Conservation (phyloP, 2,329 filamentous ascomycete species). For the Phialophora expanda region DNA sequence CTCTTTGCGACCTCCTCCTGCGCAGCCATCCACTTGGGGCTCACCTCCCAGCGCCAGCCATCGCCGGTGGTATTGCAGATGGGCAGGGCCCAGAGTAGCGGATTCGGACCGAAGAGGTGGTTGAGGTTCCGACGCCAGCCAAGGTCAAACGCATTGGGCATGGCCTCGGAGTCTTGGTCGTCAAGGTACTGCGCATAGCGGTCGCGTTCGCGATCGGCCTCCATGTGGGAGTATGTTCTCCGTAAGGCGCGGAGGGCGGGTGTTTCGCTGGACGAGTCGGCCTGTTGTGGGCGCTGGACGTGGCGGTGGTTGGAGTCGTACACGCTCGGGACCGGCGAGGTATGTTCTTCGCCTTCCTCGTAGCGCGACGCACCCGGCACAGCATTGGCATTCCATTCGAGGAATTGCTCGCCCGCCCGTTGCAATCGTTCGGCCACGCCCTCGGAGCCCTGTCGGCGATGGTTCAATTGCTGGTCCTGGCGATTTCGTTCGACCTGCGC, state of each 20-base stretch:
- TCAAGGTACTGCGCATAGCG: conserved; percentile 83
- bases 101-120: conserved; percentile 79
- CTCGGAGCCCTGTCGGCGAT: conserved; percentile 46
- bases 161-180: conserved; percentile 82
- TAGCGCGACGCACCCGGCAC: conserved; percentile 78
- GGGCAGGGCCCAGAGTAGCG: conserved; percentile 77
- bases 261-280: conserved; percentile 27
- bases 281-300: background rate
- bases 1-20: conserved; percentile 42
- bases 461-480: conserved; percentile 56
- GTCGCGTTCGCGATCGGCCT: conserved; percentile 67
- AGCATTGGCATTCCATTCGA: conserved; percentile 81
- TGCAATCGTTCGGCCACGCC: conserved; percentile 53
- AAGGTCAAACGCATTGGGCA: conserved; percentile 93
- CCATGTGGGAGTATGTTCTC: conserved; percentile 49
- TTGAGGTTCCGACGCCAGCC: conserved; percentile 78
- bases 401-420: conserved; percentile 72
- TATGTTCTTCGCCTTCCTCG: conserved; percentile 74
- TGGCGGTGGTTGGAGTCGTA: conserved; percentile 19
- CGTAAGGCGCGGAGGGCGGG: conserved; percentile 57
- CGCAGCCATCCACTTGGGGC: conserved; percentile 74
- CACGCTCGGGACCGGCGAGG: conserved; percentile 44
- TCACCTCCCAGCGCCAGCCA: conserved; percentile 93
- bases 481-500: conserved; percentile 71
- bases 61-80: conserved; percentile 86